Base-by-base conservation (phyloP, 2,329 filamentous ascomycete species). In the Ophiostoma sp. region DNA sequence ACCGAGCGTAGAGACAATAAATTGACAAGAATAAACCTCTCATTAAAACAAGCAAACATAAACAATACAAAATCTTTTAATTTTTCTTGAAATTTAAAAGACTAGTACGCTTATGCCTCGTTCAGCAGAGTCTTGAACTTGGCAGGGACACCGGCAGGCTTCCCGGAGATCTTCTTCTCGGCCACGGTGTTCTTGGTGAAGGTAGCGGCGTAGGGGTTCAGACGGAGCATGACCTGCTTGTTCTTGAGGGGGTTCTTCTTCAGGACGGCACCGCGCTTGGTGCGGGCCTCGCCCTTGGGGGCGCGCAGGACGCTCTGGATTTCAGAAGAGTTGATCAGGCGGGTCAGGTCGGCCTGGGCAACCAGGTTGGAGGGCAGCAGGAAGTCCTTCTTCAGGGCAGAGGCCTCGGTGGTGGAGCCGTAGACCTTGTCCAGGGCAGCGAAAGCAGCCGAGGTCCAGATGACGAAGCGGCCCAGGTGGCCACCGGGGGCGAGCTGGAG, bases 221-320 rank as follows among this genome's bases (percentile, higher is more conserved):
- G 91, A 79, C 95, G 91, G 81, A 99, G 91, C 84, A 97, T 89
- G 76, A 99, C 91, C 88, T 98, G 95, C 89, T 93, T 96, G 91
- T 99, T 99, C 85, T 87, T 87, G 77, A 99, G 93, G 79, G 95
- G 95, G 89, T 99, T 99, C 94, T 98, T 98, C 93, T 99, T 99
- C 89, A 97, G 94, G 76, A 97, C 93, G 79, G 87, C 84, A 76
- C 86, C 84, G 80, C 95, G 92, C 89, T 97, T 97, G 83, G 93
- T 96, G 80, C 89, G 84, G 80, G 93, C 89, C 77, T 90, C 89
- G 78, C 95, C 95, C 87, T 94, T 95, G 83, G 94, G 93, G 73
- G 90, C 93, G 78, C 91, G 90, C 79, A 99, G 89, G 72, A 97
- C 94, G 83, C 90, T 92, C 90, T 99, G 95, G 83, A 98, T 91